Base-by-base conservation (phyloP, 805 yeast genomes). In the Kluyveromyces dobzhanskii region DNA sequence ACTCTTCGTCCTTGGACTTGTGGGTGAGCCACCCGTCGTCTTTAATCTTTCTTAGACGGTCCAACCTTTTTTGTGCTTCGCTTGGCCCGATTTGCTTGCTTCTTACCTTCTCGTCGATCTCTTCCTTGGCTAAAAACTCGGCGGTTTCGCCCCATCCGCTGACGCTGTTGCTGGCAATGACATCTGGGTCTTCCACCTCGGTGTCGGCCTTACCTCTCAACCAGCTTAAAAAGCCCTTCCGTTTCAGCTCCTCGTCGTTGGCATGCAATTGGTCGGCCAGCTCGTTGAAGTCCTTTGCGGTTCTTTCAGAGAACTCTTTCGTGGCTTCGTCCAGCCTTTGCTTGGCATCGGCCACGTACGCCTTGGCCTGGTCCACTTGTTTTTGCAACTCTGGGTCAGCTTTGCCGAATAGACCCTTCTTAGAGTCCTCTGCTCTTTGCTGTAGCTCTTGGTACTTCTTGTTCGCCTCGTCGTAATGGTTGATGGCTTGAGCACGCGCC, bases 91-190 rank as follows among this genome's bases (percentile, higher is more conserved):
- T 45, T 29, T 40, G 31, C 38, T 41, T 43, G 45, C 43, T 48
- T 14, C 49, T 44, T 32, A 48, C 32, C 29, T 43, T 43, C 21
- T 57, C 58, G 14, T 59, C 59, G 17, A 58, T 49, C 39, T 62
- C 62, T 21, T 66, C 70, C 24, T 53, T 47, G 12, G 67, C 65
- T 39, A 65, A 56, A 21, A 57, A 60, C 16, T 54, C 50, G 4
- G 74, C 75, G 34, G 63, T 56, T 35, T 69, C 72, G 26, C 75
- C 73, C 69, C 73, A 70, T 1, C 75, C 75, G 17, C 50, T 53
- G 3, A 69, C 56, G 3, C 68, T 52, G 4, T 53, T 46, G 36
- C 56, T 56, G 3, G 72, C 66, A 14, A 52, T 54, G 17, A 62
- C 61, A 26, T 52, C 60, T 9, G 47, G 40, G 14, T 38, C 44